Evolutionary conservation across 306 rosid genomes (phyloP), one percentile per base, ranked within the genome.

Genomic region (Cicer cuneatum): DNA sequence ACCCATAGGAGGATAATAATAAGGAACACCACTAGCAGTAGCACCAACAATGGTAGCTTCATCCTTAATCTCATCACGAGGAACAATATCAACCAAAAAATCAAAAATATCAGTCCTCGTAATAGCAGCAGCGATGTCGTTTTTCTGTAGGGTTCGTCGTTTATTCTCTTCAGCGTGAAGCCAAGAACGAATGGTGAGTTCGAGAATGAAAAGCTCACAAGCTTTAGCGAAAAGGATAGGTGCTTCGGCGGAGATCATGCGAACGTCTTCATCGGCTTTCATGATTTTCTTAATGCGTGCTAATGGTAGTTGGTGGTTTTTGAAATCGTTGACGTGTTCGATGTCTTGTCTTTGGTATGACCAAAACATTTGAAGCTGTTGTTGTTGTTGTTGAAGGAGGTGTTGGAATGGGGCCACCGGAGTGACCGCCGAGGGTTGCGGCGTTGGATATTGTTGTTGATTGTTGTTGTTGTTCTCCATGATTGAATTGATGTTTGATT

Each of bases 271-370:
- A 38, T 94, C 98, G 65, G 98, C 98, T 77, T 93, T 94, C 98
- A 94, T 94, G 85, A 94, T 94, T 92, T 94, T 94, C 90, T 94
- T 94, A 88, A 94, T 94, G 83, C 97, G 97, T 0, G 99, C 99
- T 1, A 94, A 49, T 0, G 99, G 99, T 8, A 94, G 99, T 80
- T 94, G 97, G 83, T 94, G 99, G 88, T 94, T 94, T 87, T 94
- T 94, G 82, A 94, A 94, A 74, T 94, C 99, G 77, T 90, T 94
- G 51, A 82, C 97, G 62, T 87, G 94, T 46, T 94, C 97, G 79
- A 94, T 94, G 71, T 94, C 98, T 45, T 90, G 95, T 7, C 96
- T 89, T 80, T 94, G 98, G 84, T 79, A 86, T 9, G 90, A 48
- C 99, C 99, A 94, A 89, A 94, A 94, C 90, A 89, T 85, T 82